Evolutionary conservation across 2,329 filamentous ascomycete species (phyloP).

Genomic region (Sclerotinia subarctica): DNA sequence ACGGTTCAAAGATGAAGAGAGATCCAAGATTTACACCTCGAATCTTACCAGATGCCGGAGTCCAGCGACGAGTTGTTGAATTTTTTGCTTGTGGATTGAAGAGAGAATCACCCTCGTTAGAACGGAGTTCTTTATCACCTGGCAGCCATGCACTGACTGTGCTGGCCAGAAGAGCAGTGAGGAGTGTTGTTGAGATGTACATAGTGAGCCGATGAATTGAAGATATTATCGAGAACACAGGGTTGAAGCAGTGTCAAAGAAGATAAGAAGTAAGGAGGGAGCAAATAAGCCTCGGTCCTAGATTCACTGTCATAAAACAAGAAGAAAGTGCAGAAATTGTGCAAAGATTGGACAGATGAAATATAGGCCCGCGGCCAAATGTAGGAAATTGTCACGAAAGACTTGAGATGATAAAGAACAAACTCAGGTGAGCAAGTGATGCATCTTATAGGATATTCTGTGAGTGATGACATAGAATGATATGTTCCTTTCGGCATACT

Average conservation of each 20-base stretch:
- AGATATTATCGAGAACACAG: neutral
- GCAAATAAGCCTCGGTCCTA: neutral
- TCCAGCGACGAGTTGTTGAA: slow-evolving; percentile 14
- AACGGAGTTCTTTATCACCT: slow-evolving; percentile 11
- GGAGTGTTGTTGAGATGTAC: slow-evolving; percentile 12
- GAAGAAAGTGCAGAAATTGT: neutral
- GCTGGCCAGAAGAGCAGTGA: slow-evolving; percentile 12
- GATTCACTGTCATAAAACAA: neutral
- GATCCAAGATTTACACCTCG: slow-evolving; percentile 50
- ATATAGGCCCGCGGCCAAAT: neutral
- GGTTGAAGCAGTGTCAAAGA: neutral
- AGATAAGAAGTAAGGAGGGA: neutral
- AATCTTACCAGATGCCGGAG: slow-evolving; percentile 40
- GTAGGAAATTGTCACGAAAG: neutral
- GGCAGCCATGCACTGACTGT: slow-evolving; percentile 18
- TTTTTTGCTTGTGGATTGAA: slow-evolving; percentile 15
- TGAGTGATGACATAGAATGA: neutral
- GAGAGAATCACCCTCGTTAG: slow-evolving; percentile 13
- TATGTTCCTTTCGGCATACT: neutral
- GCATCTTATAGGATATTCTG: neutral
- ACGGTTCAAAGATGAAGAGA: slow-evolving; percentile 48
- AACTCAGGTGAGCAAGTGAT: neutral
- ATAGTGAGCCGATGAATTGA: neutral
- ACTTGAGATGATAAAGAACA: neutral
- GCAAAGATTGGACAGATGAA: neutral